Evolutionary conservation across 768 basidiomycete genomes (phyloP).

Genomic region (Bullera alba): DNA sequence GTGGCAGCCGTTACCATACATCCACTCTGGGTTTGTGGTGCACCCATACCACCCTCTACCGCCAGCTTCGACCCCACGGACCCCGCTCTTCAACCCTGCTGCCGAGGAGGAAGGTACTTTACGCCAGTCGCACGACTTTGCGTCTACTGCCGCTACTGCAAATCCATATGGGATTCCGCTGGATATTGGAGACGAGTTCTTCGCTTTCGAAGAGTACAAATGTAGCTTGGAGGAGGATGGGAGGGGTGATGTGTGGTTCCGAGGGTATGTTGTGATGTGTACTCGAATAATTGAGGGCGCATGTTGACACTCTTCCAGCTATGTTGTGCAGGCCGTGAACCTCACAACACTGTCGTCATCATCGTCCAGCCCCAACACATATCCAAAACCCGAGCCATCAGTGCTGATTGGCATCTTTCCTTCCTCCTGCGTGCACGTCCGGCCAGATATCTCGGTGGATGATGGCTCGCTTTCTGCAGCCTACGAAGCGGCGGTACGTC

Average conservation of each 20-base stretch:
- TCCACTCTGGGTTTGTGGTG: slow-evolving; percentile 86
- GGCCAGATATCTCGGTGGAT: slow-evolving; percentile 79
- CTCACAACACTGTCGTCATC: slow-evolving; percentile 6
- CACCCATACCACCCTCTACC: slow-evolving; percentile 56
- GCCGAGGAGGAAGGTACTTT: background rate
- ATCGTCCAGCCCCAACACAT: background rate
- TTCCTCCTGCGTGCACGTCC: slow-evolving; percentile 75
- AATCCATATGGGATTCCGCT: slow-evolving; percentile 51
- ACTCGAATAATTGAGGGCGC: background rate
- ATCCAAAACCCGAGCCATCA: slow-evolving; percentile 38
- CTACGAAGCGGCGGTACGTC: slow-evolving; percentile 52
- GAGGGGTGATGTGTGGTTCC: slow-evolving; percentile 72
- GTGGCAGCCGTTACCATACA: slow-evolving; percentile 64
- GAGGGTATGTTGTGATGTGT: slow-evolving; percentile 62
- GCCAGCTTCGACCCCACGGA: slow-evolving; percentile 52
- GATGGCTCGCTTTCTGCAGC: slow-evolving; percentile 76
- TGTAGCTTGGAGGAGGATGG: slow-evolving; percentile 58
- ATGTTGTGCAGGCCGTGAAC: slow-evolving; percentile 56
- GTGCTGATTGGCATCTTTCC: slow-evolving; percentile 94
- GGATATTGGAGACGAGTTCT: slow-evolving; percentile 93
- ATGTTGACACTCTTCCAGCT: slow-evolving; percentile 50
- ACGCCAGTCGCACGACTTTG: background rate
- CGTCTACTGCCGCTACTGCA: background rate
- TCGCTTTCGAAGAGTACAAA: slow-evolving; percentile 88
- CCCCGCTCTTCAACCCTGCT: background rate